A percentile compares a stretch with the other conserved stretches of the same genome.
phyloP scores from a whole-genome alignment of 1,284 basidiomycete species.

The Mycena sp. region DNA sequence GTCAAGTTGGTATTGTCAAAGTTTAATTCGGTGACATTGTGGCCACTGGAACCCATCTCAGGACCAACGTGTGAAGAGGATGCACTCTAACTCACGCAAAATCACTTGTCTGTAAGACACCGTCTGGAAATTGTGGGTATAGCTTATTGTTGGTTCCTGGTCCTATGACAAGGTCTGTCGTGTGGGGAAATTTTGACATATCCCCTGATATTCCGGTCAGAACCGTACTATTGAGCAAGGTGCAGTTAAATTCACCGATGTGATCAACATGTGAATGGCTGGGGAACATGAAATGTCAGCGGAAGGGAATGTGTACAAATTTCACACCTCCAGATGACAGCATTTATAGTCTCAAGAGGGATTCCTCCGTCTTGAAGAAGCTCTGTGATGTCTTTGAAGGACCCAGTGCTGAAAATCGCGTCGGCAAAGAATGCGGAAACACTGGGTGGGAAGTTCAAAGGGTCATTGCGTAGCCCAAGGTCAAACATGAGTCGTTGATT shows the following conservation, averaged over 20 bases:
- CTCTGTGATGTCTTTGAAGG: conserved; percentile 27
- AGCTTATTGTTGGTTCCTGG: conserved; percentile 21
- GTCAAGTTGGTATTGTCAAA: conserved; percentile 23
- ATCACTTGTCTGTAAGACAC: conserved; percentile 29
- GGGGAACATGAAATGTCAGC: not conserved
- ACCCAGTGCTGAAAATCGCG: conserved; percentile 4
- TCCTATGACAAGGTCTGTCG: conserved; percentile 28
- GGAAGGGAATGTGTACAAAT: not conserved
- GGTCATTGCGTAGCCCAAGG: conserved; percentile 34
- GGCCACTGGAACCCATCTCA: conserved; percentile 4
- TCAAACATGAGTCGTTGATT: conserved; percentile 36
- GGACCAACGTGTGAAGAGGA: not conserved
- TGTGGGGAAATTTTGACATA: conserved; percentile 32
- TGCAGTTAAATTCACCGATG: conserved; percentile 6
- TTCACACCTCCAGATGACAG: conserved; percentile 39
- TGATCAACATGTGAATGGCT: conserved; percentile 38
- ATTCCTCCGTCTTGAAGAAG: conserved; percentile 30
- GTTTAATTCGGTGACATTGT: not conserved
- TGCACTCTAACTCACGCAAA: conserved; percentile 18
- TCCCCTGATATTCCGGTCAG: conserved; percentile 27
- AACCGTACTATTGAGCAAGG: not conserved
- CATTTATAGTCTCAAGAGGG: conserved; percentile 28
- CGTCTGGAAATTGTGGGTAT: conserved; percentile 24
- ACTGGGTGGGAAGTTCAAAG: conserved; percentile 27
- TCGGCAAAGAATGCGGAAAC: too few relatives aligned